These are phyloP conservation scores for Straminergon stramineum DNA, from an alignment of 225 moss, liverwort and hornwort genomes.

Conservation along the genomic window DNA sequence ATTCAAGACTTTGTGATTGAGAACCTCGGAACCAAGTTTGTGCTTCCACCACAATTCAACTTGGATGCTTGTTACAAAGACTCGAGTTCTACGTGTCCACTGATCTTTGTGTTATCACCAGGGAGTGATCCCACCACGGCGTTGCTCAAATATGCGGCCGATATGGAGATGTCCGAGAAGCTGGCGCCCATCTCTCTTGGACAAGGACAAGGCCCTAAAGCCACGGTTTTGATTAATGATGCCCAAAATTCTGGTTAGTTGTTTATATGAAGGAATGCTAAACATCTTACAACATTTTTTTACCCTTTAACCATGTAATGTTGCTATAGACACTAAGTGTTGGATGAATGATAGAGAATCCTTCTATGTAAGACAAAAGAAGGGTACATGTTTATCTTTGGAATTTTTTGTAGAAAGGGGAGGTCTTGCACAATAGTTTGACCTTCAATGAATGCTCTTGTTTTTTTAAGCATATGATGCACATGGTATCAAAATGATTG, in stretches of 20 bases:
- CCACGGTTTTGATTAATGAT: constrained; percentile 63
- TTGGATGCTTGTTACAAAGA: constrained; percentile 75
- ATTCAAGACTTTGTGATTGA: constrained; percentile 81
- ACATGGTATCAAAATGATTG: rapidly evolving
- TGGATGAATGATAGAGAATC: rapidly evolving
- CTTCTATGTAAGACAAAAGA: neutral
- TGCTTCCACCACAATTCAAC: constrained; percentile 72
- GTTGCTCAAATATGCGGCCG: constrained; percentile 62
- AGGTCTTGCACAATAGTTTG: neutral
- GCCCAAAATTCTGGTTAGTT: constrained; percentile 62
- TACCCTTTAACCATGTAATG: rapidly evolving
- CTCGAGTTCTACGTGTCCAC: constrained; percentile 69
- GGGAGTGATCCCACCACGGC: constrained; percentile 91
- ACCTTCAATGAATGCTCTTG: neutral
- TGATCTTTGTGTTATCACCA: constrained; percentile 83
- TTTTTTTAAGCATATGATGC: too few species aligned
- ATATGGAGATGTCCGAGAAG: constrained; percentile 87
- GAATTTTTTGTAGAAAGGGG: neutral
- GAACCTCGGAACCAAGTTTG: constrained; percentile 67
- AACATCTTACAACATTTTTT: neutral
- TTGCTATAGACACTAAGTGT: neutral
- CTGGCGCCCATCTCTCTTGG: constrained; percentile 79
- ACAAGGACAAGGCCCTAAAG: constrained; percentile 96
- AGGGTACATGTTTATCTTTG: neutral
- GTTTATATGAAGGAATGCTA: neutral